These are phyloP conservation scores for Exophiala sp. DNA, from an alignment of 2,329 filamentous ascomycete species.

Conservation along the genomic window DNA sequence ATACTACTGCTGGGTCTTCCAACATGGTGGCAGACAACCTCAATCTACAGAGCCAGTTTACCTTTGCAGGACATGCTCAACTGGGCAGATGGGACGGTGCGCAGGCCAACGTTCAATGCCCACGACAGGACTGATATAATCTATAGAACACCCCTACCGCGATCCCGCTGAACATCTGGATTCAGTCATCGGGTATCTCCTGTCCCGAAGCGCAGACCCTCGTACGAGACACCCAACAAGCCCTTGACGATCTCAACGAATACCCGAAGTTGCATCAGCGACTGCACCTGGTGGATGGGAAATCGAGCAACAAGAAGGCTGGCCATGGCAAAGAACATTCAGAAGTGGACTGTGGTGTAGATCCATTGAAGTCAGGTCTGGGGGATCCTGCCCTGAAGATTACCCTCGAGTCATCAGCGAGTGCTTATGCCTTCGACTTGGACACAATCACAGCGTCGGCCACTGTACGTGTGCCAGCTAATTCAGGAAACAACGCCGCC, in stretches of 20 bases:
- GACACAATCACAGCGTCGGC: slow-evolving; percentile 12
- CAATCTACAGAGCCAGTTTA: slow-evolving; percentile 80
- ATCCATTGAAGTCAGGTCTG: slow-evolving; percentile 32
- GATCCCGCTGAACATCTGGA: slow-evolving; percentile 77
- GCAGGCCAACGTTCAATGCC: slow-evolving; percentile 1
- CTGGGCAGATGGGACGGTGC: slow-evolving; percentile 86
- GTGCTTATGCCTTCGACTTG: slow-evolving; percentile 30
- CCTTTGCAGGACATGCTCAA: slow-evolving; percentile 82
- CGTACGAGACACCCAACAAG: slow-evolving; percentile 76
- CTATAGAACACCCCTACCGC: slow-evolving; percentile 77
- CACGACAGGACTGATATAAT: slow-evolving; percentile 5
- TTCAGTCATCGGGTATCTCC: slow-evolving; percentile 66
- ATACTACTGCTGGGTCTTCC: slow-evolving; percentile 80
- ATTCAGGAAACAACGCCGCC: neutral
- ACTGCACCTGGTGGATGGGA: slow-evolving; percentile 58
- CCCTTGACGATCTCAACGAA: slow-evolving; percentile 80
- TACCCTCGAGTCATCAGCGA: slow-evolving; percentile 56
- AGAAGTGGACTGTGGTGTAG: slow-evolving; percentile 14
- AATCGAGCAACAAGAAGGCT: slow-evolving; percentile 2
- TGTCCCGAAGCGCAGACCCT: slow-evolving; percentile 68
- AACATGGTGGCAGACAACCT: slow-evolving; percentile 94
- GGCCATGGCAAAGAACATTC: neutral
- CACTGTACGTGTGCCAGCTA: slow-evolving; percentile 10
- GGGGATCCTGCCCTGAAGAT: slow-evolving; percentile 63
- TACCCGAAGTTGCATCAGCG: slow-evolving; percentile 81